These are phyloP conservation scores for Chaetomium sp. DNA, from an alignment of 2,329 filamentous ascomycete genomes.

Conservation along the genomic window DNA sequence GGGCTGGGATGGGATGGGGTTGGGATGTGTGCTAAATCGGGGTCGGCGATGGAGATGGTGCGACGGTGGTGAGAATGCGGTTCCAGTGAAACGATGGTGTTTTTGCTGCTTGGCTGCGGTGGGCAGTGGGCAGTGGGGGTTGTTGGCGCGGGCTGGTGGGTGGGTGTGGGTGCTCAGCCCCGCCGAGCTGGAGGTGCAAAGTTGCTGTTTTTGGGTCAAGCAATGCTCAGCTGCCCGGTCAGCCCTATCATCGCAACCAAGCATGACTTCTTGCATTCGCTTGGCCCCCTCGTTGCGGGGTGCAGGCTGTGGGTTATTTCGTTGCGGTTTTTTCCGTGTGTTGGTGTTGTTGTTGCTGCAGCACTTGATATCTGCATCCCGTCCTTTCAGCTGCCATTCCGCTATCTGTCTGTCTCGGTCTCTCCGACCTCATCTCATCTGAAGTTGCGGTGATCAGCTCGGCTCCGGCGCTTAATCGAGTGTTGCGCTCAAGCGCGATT, in stretches of 20 bases:
- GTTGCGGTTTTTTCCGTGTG: neutral
- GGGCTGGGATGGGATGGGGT: neutral
- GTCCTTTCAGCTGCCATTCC: neutral
- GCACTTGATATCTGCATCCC: neutral
- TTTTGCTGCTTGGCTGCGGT: neutral
- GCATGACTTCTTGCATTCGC: no score
- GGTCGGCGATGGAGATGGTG: neutral
- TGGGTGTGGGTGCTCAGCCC: neutral
- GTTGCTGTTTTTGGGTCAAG: neutral
- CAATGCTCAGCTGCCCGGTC: neutral
- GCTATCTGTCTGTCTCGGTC: neutral
- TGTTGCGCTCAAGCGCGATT: neutral
- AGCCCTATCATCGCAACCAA: no score
- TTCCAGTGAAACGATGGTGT: neutral
- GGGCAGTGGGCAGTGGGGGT: no score
- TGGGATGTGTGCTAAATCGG: neutral
- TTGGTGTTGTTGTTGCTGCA: neutral
- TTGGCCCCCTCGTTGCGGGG: neutral
- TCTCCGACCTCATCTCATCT: neutral
- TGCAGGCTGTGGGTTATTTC: neutral
- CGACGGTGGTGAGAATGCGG: neutral
- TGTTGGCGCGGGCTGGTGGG: neutral
- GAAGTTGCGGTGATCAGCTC: neutral
- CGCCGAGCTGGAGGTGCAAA: neutral
- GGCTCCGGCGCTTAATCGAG: neutral